Evolutionary conservation across 2,329 filamentous ascomycete genomes (phyloP).

Genomic region (Magnaporthiopsis incrustans): DNA sequence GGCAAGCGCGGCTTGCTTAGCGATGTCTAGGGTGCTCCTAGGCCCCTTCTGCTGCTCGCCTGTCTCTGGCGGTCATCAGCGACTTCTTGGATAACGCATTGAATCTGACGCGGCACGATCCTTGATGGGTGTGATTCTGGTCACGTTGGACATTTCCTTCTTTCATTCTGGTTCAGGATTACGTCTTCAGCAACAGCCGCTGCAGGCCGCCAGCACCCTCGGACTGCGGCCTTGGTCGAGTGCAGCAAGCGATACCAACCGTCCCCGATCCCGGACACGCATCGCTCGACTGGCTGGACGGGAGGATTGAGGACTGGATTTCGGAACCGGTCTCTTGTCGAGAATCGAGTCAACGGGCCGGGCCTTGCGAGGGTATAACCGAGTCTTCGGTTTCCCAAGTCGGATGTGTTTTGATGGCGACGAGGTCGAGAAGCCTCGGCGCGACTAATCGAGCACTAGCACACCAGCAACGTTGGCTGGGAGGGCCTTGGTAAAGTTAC

Average conservation of each 20-base stretch:
- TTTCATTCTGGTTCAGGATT: constrained; percentile 1
- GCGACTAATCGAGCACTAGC: no score
- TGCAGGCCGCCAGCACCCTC: background rate
- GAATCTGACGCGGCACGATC: background rate
- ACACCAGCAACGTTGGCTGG: background rate
- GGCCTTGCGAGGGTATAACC: background rate
- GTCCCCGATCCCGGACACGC: background rate
- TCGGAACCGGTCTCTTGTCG: background rate
- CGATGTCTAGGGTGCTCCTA: background rate
- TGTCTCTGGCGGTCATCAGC: constrained; percentile 1
- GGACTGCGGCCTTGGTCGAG: background rate
- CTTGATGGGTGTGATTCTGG: background rate
- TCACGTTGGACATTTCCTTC: constrained; percentile 4
- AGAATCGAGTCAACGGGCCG: background rate
- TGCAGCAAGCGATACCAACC: no score
- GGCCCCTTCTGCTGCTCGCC: background rate
- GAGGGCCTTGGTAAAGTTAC: background rate
- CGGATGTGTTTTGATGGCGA: background rate
- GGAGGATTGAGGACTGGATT: background rate
- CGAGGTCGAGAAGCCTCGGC: background rate
- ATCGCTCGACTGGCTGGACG: background rate
- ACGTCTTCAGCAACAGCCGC: background rate
- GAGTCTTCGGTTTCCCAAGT: background rate
- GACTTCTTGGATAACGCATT: constrained; percentile 4
- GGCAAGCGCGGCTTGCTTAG: background rate